phyloP scores from a whole-genome alignment of 192 early-diverging fungal species.

The Entomortierella lignicola region DNA sequence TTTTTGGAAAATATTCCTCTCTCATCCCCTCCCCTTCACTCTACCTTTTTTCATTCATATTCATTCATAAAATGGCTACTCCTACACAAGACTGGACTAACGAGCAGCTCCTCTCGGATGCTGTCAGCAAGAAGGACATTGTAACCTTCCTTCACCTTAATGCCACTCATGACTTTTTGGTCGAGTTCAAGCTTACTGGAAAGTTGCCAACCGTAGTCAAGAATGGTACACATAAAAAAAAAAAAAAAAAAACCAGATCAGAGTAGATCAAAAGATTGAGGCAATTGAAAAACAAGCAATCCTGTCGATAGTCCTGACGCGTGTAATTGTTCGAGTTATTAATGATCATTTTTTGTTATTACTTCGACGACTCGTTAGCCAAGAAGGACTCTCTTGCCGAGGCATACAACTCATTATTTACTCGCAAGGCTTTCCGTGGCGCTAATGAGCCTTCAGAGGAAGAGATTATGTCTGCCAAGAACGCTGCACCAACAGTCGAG shows the following conservation, averaged over 20 bases:
- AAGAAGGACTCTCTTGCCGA: constrained; percentile 71
- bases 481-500: constrained; percentile 36
- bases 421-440: constrained; percentile 67
- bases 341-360: not conserved
- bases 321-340: not conserved
- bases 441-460: constrained; percentile 52
- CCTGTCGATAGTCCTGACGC: too few relatives aligned
- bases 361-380: constrained; percentile 9
- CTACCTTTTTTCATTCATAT: not conserved
- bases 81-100: constrained; percentile 68
- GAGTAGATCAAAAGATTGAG: not conserved
- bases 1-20: not conserved
- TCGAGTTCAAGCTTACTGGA: constrained; percentile 76
- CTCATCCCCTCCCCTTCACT: not conserved
- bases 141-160: constrained; percentile 72
- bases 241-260: not conserved
- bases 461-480: constrained; percentile 43
- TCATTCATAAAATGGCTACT: constrained; percentile 29
- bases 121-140: constrained; percentile 80
- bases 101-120: constrained; percentile 70
- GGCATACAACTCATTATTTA: constrained; percentile 74
- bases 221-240: constrained; percentile 50
- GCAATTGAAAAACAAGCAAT: not conserved
- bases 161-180: constrained; percentile 70
- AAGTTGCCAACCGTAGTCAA: constrained; percentile 76